Conservation (phyloP, 2,329 filamentous ascomycete genomes). For the Phaeoacremonium minimum region DNA sequence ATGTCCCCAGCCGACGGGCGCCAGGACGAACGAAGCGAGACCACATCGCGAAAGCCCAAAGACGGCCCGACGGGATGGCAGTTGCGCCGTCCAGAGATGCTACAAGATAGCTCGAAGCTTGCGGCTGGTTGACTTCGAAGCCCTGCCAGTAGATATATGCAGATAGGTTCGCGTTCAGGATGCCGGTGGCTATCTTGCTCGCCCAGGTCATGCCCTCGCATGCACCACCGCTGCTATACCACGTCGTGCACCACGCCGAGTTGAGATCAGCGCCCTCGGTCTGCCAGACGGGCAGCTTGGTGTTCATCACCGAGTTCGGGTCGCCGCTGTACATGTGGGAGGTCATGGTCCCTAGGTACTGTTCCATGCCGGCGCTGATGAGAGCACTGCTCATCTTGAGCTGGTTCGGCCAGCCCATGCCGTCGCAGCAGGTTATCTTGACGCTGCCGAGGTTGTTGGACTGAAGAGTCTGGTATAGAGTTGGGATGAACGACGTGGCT, state of each 20-base stretch:
- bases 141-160: slow-evolving; percentile 43
- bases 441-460: slow-evolving; percentile 22
- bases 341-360: slow-evolving; percentile 28
- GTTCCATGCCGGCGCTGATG: slow-evolving; percentile 20
- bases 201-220: slow-evolving; percentile 45
- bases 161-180: slow-evolving; percentile 35
- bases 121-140: slow-evolving; percentile 17
- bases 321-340: slow-evolving; percentile 35
- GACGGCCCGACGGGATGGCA: slow-evolving; percentile 17
- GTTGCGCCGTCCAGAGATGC: slow-evolving; percentile 12
- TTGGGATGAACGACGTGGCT: slow-evolving; percentile 45
- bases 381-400: slow-evolving; percentile 18
- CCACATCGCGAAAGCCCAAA: slow-evolving; percentile 24
- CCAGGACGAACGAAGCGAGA: slow-evolving; percentile 23
- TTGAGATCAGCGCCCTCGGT: slow-evolving; percentile 41
- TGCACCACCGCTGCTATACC: slow-evolving; percentile 32
- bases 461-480: slow-evolving; percentile 36
- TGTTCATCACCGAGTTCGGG: slow-evolving; percentile 32
- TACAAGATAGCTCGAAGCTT: slow-evolving; percentile 10
- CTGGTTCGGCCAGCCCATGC: slow-evolving; percentile 31
- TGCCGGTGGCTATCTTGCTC: slow-evolving; percentile 35
- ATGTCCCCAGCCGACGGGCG: slow-evolving; percentile 17
- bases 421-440: slow-evolving; percentile 30
- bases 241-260: slow-evolving; percentile 30
- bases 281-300: slow-evolving; percentile 36